phyloP scores from a whole-genome alignment of 2,329 filamentous ascomycete species.

The Clonostachys solani region DNA sequence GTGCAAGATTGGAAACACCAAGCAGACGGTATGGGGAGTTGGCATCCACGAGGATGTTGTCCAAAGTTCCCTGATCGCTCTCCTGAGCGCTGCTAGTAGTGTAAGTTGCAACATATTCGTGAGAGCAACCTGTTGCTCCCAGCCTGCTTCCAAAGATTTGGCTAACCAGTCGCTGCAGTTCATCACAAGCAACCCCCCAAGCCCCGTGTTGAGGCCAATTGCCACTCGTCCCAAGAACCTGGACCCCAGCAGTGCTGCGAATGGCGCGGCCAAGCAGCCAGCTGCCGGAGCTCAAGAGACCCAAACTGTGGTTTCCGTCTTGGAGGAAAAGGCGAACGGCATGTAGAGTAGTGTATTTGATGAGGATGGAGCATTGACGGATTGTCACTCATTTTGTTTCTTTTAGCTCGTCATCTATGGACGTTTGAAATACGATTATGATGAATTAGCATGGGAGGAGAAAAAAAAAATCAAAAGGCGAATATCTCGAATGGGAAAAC shows the following conservation, averaged over 20 bases:
- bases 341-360: slow-evolving; percentile 8
- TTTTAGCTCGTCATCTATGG: too few species aligned
- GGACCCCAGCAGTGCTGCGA: not conserved
- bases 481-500: too few species aligned
- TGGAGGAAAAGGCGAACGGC: slow-evolving; percentile 34
- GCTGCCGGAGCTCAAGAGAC: slow-evolving; percentile 9
- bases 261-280: not conserved
- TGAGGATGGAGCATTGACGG: too few species aligned
- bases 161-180: slow-evolving; percentile 48
- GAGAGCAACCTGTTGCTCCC: not conserved
- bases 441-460: too few species aligned
- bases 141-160: slow-evolving; percentile 1
- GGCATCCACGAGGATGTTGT: slow-evolving; percentile 92
- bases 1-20: slow-evolving; percentile 65
- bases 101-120: slow-evolving; percentile 69
- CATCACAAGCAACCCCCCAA: slow-evolving; percentile 64
- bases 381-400: too few species aligned
- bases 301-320: slow-evolving; percentile 21
- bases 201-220: slow-evolving; percentile 58
- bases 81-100: slow-evolving; percentile 80
- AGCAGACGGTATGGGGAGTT: slow-evolving; percentile 80
- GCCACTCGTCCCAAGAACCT: slow-evolving; percentile 10
- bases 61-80: slow-evolving; percentile 79
- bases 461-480: too few species aligned
- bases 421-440: too few species aligned